Evolutionary conservation across 495 filamentous ascomycete genomes (phyloP), one percentile per base, ranked within the genome.

Genomic region (Opeltia flavorubescens): DNA sequence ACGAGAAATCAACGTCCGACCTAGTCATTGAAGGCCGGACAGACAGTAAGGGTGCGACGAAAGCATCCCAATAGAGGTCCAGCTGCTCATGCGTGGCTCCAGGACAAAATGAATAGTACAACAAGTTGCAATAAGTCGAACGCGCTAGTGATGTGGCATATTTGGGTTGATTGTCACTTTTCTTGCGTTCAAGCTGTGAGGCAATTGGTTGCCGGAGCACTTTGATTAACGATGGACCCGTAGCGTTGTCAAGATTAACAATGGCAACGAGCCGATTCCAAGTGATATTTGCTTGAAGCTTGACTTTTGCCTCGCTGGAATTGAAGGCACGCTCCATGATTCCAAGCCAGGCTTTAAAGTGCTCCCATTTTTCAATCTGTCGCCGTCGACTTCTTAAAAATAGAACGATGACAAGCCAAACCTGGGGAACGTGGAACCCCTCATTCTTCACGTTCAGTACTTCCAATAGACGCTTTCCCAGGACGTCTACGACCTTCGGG

Each of bases 311-410:
- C 48, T 94, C 84, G 43, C 72, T 76, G 58, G 78, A 83, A 53
- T 94, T 94, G 66, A 95, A 86, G 55, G 88, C 94, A 43, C 66
- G 68, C 53, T 94, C 79, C 31, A 95, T 77, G 13, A 94, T 70
- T 5, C 69, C 62, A 2, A 94, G 65, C 82, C 84, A 96, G 4
- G 69, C 68, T 17, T 67, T 72, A 48, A 84, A 75, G 56, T 76
- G 76, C 43, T 80, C 72, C 86, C 86, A 95, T 48, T 74, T 66
- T 26, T 85, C 76, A 13, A 88, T 56, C 20, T 74, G 68, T 36
- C 65, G 72, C 30, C 64, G 64, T 48, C 75, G 75, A 44, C 69
- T 72, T 38, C 82, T 75, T 26, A 94, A 68, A 18, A 95, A 74
- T 3, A 95, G 69, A 7, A 89, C 69, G 4, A 91, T 69, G 18